Percentiles rank a stretch among this genome's conserved stretches.
These are phyloP conservation scores for Aureobasidium sp. DNA, from an alignment of 2,329 filamentous ascomycete genomes.

Conservation along the genomic window DNA sequence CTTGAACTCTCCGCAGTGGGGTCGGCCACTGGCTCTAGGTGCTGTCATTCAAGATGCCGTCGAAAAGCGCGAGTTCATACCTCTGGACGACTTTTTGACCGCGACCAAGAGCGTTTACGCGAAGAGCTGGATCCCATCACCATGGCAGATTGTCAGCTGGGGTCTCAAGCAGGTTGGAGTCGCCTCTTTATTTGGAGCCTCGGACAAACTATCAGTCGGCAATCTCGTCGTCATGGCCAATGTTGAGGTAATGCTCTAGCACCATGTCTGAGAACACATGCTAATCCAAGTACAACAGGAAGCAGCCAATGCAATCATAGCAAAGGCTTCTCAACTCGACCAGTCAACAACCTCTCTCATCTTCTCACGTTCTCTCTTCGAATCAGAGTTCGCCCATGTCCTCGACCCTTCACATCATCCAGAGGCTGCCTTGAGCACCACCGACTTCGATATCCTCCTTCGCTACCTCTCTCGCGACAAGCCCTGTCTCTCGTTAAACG, in stretches of 20 bases:
- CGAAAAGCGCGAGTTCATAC: constrained; percentile 58
- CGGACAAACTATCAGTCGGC: constrained; percentile 50
- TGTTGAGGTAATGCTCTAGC: constrained; percentile 40
- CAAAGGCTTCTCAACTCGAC: constrained; percentile 23
- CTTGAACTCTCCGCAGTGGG: constrained; percentile 69
- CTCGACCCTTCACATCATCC: not conserved
- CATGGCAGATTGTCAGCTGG: constrained; percentile 68
- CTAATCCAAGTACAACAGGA: constrained; percentile 15
- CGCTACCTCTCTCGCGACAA: constrained; percentile 41
- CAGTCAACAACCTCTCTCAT: constrained; percentile 26
- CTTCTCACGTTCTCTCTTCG: constrained; percentile 24
- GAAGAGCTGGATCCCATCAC: constrained; percentile 57
- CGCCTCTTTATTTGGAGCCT: constrained; percentile 16
- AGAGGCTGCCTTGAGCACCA: constrained; percentile 27
- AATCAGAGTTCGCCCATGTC: constrained; percentile 18
- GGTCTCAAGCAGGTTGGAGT: constrained; percentile 62
- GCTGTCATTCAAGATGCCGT: constrained; percentile 72
- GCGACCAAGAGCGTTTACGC: constrained; percentile 63
- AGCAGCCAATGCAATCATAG: constrained; percentile 33
- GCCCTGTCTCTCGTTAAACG: constrained; percentile 20
- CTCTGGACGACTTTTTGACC: constrained; percentile 58
- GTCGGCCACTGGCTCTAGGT: constrained; percentile 70
- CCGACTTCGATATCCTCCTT: constrained; percentile 35
- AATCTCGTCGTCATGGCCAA: constrained; percentile 59
- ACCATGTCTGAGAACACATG: not conserved